Conservation (phyloP, 2,329 filamentous ascomycete species). For the Exophiala dermatitidis region DNA sequence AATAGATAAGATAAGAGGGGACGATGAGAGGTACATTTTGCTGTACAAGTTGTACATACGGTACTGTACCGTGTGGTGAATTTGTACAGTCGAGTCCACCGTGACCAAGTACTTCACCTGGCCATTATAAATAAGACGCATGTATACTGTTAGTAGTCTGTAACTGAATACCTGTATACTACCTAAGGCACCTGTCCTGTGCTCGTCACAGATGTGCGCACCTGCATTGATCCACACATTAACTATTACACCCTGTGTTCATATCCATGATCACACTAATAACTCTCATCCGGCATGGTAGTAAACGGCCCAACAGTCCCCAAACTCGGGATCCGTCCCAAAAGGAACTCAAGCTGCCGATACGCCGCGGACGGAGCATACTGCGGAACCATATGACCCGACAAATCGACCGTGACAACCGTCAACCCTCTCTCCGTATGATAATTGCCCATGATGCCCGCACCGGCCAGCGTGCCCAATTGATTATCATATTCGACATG, state of each 20-base stretch:
- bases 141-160: too few relatives aligned
- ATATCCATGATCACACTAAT: conserved; percentile 1
- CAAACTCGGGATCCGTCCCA: conserved; percentile 59
- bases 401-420: conserved; percentile 55
- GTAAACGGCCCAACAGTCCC: conserved; percentile 24
- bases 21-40: too few relatives aligned
- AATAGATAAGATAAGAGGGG: too few relatives aligned
- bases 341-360: conserved; percentile 62
- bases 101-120: too few relatives aligned
- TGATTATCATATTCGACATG: conserved; percentile 40
- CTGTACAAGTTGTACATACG: too few relatives aligned
- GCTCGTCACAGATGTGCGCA: too few relatives aligned
- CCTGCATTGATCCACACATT: neutral
- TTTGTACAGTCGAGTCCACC: too few relatives aligned
- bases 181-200: too few relatives aligned
- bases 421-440: conserved; percentile 72
- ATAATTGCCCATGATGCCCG: conserved; percentile 61
- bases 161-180: too few relatives aligned
- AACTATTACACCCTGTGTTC: neutral
- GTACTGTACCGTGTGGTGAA: too few relatives aligned
- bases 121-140: too few relatives aligned
- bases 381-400: conserved; percentile 54
- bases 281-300: conserved; percentile 22
- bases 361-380: conserved; percentile 44
- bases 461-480: conserved; percentile 47